A percentile compares a stretch with the other conserved stretches of the same genome.
Conservation (phyloP, 2,329 filamentous ascomycete species). For the Pestalotiopsis fici region DNA sequence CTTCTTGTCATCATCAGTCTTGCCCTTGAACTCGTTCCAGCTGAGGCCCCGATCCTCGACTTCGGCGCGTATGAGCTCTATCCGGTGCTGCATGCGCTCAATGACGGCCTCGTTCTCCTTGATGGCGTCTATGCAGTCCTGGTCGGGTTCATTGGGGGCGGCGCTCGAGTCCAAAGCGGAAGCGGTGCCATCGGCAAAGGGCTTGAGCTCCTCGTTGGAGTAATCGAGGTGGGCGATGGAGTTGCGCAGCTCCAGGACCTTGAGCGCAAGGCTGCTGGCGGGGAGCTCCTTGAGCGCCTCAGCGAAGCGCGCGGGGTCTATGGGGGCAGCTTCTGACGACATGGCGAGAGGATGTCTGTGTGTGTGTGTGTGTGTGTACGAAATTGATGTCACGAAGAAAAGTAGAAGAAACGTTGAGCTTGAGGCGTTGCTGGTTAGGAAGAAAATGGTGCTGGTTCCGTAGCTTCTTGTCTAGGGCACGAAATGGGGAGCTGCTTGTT, state of each 20-base stretch:
- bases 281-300: constrained; percentile 68
- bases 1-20: constrained; percentile 33
- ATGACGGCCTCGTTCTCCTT: constrained; percentile 72
- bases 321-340: constrained; percentile 65
- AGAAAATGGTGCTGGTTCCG: background rate
- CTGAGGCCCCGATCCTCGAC: constrained; percentile 58
- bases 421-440: constrained; percentile 5
- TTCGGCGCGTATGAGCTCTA: constrained; percentile 64
- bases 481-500: background rate
- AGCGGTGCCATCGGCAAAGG: constrained; percentile 59
- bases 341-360: constrained; percentile 37
- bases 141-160: constrained; percentile 51
- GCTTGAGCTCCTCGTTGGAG: constrained; percentile 72
- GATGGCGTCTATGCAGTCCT: constrained; percentile 74
- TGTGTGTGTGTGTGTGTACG: too few relatives aligned
- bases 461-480: background rate
- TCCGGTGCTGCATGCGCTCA: constrained; percentile 65
- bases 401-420: too few relatives aligned
- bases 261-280: constrained; percentile 67
- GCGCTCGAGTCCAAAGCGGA: constrained; percentile 26
- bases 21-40: constrained; percentile 58
- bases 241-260: constrained; percentile 76
- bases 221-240: constrained; percentile 72
- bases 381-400: too few relatives aligned
- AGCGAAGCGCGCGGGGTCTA: constrained; percentile 64